Conservation (phyloP, 257 asterid genomes). For the Eustoma russellianum region DNA sequence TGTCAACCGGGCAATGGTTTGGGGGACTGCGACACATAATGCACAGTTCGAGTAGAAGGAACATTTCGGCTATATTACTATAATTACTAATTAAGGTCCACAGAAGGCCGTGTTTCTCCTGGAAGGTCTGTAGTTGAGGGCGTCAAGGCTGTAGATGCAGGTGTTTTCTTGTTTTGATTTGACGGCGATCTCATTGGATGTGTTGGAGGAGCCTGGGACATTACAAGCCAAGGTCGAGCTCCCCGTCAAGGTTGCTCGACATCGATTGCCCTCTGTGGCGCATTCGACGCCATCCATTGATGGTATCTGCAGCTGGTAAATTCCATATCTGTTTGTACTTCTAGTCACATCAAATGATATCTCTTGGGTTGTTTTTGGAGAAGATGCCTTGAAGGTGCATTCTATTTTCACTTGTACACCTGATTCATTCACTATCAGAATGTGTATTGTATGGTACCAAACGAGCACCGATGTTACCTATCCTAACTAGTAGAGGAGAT, state of each 20-base stretch:
- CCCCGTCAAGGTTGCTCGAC: conserved; percentile 43
- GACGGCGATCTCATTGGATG: conserved; percentile 58
- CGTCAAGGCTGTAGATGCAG: conserved; percentile 61
- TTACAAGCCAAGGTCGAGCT: conserved; percentile 36
- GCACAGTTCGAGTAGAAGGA: too few relatives aligned
- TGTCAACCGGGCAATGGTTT: too few relatives aligned
- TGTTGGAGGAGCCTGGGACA: conserved; percentile 43
- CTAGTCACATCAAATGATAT: conserved; percentile 73
- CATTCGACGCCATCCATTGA: conserved; percentile 52
- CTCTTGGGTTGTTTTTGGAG: conserved; percentile 63
- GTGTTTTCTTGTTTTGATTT: conserved; percentile 51
- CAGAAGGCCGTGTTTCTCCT: conserved; percentile 37
- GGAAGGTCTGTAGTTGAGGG: conserved; percentile 57
- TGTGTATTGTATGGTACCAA: too few relatives aligned
- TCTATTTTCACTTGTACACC: conserved; percentile 83
- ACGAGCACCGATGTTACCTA: conserved; percentile 39
- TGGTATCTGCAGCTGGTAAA: conserved; percentile 69
- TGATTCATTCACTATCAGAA: conserved; percentile 7
- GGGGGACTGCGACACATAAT: too few relatives aligned
- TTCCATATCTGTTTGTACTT: conserved; percentile 70
- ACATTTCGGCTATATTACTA: too few relatives aligned
- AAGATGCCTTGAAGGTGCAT: conserved; percentile 72
- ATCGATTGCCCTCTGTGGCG: conserved; percentile 55
- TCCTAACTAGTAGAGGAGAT: conserved; percentile 35
- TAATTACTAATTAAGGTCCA: conserved; percentile 20